Conservation (phyloP, 257 asterid species). For the Solanum etuberosum region DNA sequence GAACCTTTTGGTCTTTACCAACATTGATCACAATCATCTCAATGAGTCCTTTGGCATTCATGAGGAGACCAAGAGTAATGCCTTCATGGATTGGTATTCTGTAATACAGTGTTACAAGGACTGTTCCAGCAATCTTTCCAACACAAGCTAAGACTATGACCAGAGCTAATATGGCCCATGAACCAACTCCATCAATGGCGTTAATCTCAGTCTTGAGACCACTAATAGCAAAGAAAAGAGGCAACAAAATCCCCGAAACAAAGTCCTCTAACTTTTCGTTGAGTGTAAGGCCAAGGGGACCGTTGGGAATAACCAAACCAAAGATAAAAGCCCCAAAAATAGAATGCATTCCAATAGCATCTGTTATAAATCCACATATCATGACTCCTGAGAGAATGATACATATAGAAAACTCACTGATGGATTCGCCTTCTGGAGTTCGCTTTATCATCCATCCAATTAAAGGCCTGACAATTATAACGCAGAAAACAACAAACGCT, state of each 20-base stretch:
- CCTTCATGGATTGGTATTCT: neutral
- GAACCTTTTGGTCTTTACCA: neutral
- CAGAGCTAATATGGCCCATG: neutral
- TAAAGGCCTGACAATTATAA: neutral
- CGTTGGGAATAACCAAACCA: neutral
- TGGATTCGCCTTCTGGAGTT: constrained; percentile 3
- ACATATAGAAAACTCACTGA: neutral
- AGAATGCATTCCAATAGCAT: constrained; percentile 2
- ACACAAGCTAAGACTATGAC: neutral
- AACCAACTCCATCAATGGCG: neutral
- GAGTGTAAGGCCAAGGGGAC: neutral
- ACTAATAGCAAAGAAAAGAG: neutral
- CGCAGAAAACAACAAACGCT: neutral
- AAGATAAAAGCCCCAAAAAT: constrained; percentile 5
- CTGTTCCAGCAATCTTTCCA: neutral
- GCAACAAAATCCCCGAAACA: constrained; percentile 1
- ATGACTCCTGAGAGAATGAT: neutral
- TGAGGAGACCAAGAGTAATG: neutral
- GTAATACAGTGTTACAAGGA: neutral
- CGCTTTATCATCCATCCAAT: neutral
- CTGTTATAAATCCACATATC: constrained; percentile 4
- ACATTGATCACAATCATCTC: constrained; percentile 1
- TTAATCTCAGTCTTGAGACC: neutral
- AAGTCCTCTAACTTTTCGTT: constrained; percentile 1
- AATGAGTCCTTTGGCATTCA: constrained; percentile 5